Base-by-base conservation (phyloP, 495 filamentous ascomycete genomes). In the Letharia columbiana region DNA sequence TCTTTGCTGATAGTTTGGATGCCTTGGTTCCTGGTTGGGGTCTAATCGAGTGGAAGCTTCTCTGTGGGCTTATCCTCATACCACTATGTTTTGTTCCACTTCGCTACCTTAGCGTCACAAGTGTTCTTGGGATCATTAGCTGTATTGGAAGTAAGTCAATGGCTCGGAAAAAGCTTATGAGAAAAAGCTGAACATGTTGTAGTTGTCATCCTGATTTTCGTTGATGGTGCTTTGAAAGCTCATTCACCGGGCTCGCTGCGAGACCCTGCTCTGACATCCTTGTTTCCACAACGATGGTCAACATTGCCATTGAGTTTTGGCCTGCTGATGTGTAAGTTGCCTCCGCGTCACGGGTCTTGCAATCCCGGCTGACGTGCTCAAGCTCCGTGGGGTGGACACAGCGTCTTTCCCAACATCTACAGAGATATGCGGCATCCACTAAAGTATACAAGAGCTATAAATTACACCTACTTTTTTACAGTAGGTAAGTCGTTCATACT, bases 351-450 rank as follows among this genome's bases (percentile, higher is more conserved):
- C 6, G n/a, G 3, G 28, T 9, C 11, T 42, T n/a, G 17, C 13
- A 28, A 18, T 50, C 20, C 20, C 13, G 49, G 28, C 60, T 68
- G 39, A 68, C 28, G 18, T 18, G 23, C 28, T 41, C 49, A 35
- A 84, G 82, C 92, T 35, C 92, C 93, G 2, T 98, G 92, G 91
- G 94, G 94, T 69, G 94, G 94, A 11, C 94, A 98, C 73, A 83
- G 86, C 62, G 94, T 98, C 39, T 96, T 98, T 73, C 94, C 94
- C 3, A 96, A 96, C 71, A 96, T 98, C 71, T 98, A 96, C 74
- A 84, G 92, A 61, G 94, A 98, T 77, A 98, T 98, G 94, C 82
- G 94, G 67, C 94, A 98, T 74, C 92, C 94, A 0, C 81, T 89
- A 57, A 94, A 91, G 72, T 98, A 94, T 74, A 81, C 79, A 31